Evolutionary conservation across 495 filamentous ascomycete species (phyloP).

Genomic region (Schizothecium vesticola): DNA sequence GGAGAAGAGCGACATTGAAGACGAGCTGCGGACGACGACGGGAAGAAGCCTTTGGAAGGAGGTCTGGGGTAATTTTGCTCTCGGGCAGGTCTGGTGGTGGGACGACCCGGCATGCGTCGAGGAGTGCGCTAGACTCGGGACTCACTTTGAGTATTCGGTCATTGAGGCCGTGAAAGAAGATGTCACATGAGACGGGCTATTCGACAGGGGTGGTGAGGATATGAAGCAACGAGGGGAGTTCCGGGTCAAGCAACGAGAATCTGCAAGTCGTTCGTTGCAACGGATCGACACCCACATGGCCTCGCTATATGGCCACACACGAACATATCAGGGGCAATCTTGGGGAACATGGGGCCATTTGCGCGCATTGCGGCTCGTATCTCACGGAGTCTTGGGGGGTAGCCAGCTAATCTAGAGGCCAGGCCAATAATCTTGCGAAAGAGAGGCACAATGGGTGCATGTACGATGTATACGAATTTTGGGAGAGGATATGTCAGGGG

Average conservation of each 20-base stretch:
- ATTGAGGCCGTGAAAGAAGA: conserved; percentile 40
- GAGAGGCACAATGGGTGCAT: neutral
- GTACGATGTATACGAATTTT: neutral
- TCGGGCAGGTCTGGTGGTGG: conserved; percentile 47
- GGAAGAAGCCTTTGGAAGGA: conserved; percentile 42
- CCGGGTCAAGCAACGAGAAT: neutral
- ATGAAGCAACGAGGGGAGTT: neutral
- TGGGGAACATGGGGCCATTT: neutral
- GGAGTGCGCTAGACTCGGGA: conserved; percentile 42
- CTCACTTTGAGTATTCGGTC: conserved; percentile 42
- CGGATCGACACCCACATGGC: neutral
- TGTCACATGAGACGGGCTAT: neutral
- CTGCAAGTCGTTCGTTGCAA: neutral
- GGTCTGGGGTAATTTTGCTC: conserved; percentile 43
- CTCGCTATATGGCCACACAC: neutral
- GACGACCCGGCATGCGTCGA: conserved; percentile 41
- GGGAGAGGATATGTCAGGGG: neutral
- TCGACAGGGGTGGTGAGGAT: too few relatives aligned
- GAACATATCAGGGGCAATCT: neutral
- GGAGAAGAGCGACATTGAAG: conserved; percentile 16
- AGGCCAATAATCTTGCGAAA: neutral
- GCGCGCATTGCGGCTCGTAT: neutral
- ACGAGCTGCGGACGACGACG: conserved; percentile 34
- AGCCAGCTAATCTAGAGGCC: neutral
- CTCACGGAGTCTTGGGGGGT: neutral